These are phyloP conservation scores for Saturnispora saitoi DNA, from an alignment of 805 yeast genomes.

Conservation along the genomic window DNA sequence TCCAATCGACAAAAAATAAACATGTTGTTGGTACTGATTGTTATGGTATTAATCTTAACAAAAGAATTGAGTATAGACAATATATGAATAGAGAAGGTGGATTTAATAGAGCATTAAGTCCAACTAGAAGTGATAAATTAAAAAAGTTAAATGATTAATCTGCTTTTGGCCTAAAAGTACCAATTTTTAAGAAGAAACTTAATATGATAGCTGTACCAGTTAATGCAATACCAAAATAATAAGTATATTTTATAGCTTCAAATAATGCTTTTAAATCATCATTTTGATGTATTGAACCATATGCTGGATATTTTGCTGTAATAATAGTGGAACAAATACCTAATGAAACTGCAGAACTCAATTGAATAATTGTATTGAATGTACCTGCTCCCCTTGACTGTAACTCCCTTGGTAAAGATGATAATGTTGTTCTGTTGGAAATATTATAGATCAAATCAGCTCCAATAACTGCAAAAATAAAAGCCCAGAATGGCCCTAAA, in stretches of 20 bases:
- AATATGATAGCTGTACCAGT: slow-evolving; percentile 24
- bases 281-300: slow-evolving; percentile 24
- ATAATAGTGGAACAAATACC: slow-evolving; percentile 35
- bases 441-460: slow-evolving; percentile 42
- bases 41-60: slow-evolving; percentile 32
- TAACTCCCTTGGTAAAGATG: slow-evolving; percentile 31
- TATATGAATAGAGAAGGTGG: slow-evolving; percentile 53
- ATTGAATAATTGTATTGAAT: slow-evolving; percentile 36
- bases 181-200: slow-evolving; percentile 30
- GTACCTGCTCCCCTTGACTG: slow-evolving; percentile 43
- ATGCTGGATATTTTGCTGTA: slow-evolving; percentile 25
- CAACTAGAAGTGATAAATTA: slow-evolving; percentile 19
- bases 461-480: slow-evolving; percentile 34
- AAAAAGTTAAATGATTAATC: background rate
- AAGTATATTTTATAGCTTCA: slow-evolving; percentile 30
- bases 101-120: slow-evolving; percentile 47
- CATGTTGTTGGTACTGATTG: slow-evolving; percentile 43
- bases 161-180: slow-evolving; percentile 25
- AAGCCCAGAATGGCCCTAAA: slow-evolving; percentile 39
- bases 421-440: slow-evolving; percentile 34
- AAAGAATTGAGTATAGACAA: slow-evolving; percentile 43
- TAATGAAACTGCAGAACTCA: slow-evolving; percentile 35
- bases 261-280: slow-evolving; percentile 22
- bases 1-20: slow-evolving; percentile 48
- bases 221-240: slow-evolving; percentile 33